phyloP scores from a whole-genome alignment of 345 rosid genomes.

The Abelmoschus esculentus region DNA sequence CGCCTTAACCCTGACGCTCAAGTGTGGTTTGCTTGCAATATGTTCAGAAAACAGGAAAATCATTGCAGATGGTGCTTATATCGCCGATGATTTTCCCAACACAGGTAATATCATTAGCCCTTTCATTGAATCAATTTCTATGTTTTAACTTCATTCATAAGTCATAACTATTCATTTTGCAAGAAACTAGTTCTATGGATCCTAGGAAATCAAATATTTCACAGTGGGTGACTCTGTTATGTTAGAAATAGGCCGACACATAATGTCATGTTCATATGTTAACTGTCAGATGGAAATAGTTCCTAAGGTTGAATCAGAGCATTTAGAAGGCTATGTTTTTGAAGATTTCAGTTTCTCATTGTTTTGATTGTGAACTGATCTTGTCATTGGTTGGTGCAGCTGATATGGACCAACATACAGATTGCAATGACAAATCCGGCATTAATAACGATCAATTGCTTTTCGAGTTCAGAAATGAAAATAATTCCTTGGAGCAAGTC shows the following conservation, averaged over 20 bases:
- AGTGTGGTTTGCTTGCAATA: slow-evolving; percentile 7
- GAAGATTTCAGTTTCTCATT: background rate
- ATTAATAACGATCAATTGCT: slow-evolving; percentile 28
- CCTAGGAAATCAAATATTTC: background rate
- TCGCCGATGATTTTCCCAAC: slow-evolving; percentile 54
- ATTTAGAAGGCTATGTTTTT: background rate
- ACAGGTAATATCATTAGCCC: slow-evolving; percentile 23
- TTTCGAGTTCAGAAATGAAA: slow-evolving; percentile 42
- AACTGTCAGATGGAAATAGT: slow-evolving; percentile 1
- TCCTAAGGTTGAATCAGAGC: slow-evolving; percentile 29
- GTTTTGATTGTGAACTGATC: slow-evolving; percentile 5
- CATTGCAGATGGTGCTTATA: slow-evolving; percentile 45
- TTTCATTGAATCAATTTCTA: background rate
- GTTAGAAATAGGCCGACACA: background rate
- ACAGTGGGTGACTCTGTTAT: background rate
- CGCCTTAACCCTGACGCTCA: background rate
- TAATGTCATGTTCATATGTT: background rate
- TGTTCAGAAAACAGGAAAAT: slow-evolving; percentile 61
- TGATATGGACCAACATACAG: slow-evolving; percentile 31
- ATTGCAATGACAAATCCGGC: slow-evolving; percentile 30
- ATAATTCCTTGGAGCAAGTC: slow-evolving; percentile 46
- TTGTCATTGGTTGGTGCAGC: slow-evolving; percentile 25
- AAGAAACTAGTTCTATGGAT: background rate
- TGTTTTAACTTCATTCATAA: background rate
- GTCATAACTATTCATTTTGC: background rate